Evolutionary conservation across 108 stramenopile genomes (phyloP).

Genomic region (Fragilaria crotonensis): DNA sequence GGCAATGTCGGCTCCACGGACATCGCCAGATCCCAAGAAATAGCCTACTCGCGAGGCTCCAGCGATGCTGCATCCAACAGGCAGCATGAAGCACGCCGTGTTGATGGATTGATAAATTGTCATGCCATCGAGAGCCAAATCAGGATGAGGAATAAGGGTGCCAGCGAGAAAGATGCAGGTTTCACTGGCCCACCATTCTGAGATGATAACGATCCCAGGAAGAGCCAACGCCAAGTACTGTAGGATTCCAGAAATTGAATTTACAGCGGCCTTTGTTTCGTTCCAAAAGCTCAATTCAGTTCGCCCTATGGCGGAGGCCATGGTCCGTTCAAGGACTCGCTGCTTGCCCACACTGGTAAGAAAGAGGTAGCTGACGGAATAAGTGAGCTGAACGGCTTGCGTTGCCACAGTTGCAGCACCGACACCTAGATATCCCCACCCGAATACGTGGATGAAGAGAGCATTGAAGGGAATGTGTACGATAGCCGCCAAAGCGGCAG

Average conservation of each 20-base stretch:
- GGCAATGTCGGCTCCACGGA: constrained; percentile 18
- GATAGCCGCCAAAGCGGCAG: constrained; percentile 21
- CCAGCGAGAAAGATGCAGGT: constrained; percentile 52
- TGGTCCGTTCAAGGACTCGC: constrained; percentile 23
- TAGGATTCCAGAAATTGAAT: constrained; percentile 17
- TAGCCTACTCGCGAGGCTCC: constrained; percentile 44
- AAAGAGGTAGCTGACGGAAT: constrained; percentile 28
- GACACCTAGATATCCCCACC: constrained; percentile 48
- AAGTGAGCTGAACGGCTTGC: constrained; percentile 34
- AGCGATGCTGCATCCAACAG: constrained; percentile 33
- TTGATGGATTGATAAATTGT: constrained; percentile 66
- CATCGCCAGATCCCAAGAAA: constrained; percentile 28
- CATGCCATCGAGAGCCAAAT: constrained; percentile 45
- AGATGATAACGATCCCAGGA: constrained; percentile 57
- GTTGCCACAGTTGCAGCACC: constrained; percentile 39
- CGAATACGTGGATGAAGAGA: constrained; percentile 40
- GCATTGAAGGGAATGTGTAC: constrained; percentile 55
- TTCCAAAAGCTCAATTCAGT: constrained; percentile 20
- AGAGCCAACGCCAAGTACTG: constrained; percentile 52
- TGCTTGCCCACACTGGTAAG: constrained; percentile 9
- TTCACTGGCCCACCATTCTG: constrained; percentile 72
- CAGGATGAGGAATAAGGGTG: constrained; percentile 34
- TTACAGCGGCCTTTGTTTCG: constrained; percentile 15
- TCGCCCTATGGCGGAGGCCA: constrained; percentile 18
- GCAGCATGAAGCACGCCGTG: constrained; percentile 55